A percentile compares a stretch with the other conserved stretches of the same genome.
Conservation (phyloP, 441 rosid genomes). For the Breynia disticha region DNA sequence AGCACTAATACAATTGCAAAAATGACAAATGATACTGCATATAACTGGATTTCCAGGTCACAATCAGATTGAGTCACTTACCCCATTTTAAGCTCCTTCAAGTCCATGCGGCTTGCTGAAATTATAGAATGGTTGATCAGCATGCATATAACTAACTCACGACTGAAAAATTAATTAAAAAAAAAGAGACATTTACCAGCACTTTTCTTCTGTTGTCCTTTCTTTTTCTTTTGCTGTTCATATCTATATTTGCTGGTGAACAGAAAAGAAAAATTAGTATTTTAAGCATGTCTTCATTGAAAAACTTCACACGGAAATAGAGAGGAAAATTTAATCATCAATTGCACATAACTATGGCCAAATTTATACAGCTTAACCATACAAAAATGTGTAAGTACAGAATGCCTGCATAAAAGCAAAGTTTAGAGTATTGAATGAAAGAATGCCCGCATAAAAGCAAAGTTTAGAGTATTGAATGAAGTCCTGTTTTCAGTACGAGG, state of each 20-base stretch:
- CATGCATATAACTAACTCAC: slow-evolving; percentile 15
- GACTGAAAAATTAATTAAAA: not conserved
- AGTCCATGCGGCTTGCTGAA: slow-evolving; percentile 66
- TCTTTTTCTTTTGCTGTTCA: slow-evolving; percentile 77
- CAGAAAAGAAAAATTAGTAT: slow-evolving; percentile 16
- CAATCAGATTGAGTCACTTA: slow-evolving; percentile 2
- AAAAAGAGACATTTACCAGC: slow-evolving; percentile 25
- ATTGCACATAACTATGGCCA: too few species aligned
- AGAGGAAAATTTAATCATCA: not conserved
- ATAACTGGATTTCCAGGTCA: not conserved
- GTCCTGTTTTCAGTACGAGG: too few species aligned
- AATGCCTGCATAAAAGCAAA: too few species aligned
- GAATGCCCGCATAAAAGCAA: too few species aligned
- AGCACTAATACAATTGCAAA: not conserved
- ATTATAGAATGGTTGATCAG: slow-evolving; percentile 24
- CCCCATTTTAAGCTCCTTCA: slow-evolving; percentile 96
- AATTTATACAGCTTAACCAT: too few species aligned
- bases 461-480: too few species aligned
- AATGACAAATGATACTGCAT: not conserved
- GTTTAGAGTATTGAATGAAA: too few species aligned
- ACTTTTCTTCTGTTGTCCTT: slow-evolving; percentile 83
- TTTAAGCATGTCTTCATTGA: not conserved
- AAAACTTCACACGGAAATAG: too few species aligned
- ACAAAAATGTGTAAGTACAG: too few species aligned
- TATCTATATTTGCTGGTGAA: slow-evolving; percentile 61